Conservation (phyloP, 805 yeast genomes). For the Metschnikowia lochheadii region DNA sequence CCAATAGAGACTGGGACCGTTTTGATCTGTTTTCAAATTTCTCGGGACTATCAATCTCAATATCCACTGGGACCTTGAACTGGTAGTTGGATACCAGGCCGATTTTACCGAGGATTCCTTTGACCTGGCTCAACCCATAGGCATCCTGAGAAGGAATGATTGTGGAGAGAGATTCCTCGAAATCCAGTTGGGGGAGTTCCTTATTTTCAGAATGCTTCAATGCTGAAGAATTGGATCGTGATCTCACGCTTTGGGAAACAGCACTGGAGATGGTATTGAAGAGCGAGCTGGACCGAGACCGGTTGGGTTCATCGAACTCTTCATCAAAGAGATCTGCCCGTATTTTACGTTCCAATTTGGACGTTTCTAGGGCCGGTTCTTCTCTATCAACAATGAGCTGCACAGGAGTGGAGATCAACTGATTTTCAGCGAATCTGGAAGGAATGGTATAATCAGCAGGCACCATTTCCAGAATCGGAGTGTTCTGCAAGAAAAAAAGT, state of each 20-base stretch:
- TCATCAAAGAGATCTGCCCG: constrained; percentile 8
- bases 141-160: constrained; percentile 15
- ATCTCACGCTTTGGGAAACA: constrained; percentile 24
- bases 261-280: constrained; percentile 36
- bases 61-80: constrained; percentile 5
- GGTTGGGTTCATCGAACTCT: constrained; percentile 10
- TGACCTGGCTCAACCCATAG: constrained; percentile 29
- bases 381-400: constrained; percentile 21
- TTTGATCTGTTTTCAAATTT: constrained; percentile 7
- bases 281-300: constrained; percentile 39
- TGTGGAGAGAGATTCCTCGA: constrained; percentile 18
- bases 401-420: constrained; percentile 22
- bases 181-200: constrained; percentile 23
- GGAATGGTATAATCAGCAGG: constrained; percentile 9
- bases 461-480: constrained; percentile 30
- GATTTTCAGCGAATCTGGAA: constrained; percentile 6
- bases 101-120: constrained; percentile 33
- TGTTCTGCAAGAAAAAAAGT: constrained; percentile 33
- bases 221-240: constrained; percentile 32
- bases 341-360: neutral
- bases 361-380: constrained; percentile 1
- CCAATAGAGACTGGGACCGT: constrained; percentile 25
- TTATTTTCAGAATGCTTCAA: constrained; percentile 19
- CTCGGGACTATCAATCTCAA: constrained; percentile 2
- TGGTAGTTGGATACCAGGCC: constrained; percentile 19